These are phyloP conservation scores for Globisporangium acanthophoron DNA, from an alignment of 352 stramenopile species.

Conservation along the genomic window DNA sequence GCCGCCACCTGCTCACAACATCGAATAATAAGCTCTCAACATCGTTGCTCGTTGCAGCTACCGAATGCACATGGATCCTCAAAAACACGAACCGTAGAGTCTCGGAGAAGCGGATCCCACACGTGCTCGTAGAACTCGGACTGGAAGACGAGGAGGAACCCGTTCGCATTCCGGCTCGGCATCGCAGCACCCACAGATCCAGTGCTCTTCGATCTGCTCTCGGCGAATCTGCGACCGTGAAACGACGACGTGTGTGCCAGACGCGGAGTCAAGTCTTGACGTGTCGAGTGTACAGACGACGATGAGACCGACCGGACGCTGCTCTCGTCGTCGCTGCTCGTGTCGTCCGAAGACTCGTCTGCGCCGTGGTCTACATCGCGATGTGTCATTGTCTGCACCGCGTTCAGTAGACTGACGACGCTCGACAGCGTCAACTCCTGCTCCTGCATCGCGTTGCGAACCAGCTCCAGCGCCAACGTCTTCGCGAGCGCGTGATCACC, in stretches of 20 bases:
- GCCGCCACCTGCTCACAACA: conserved; percentile 28
- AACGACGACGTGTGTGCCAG: conserved; percentile 12
- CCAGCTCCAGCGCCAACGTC: conserved; percentile 40
- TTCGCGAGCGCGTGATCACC: conserved; percentile 42
- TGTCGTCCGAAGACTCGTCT: conserved; percentile 28
- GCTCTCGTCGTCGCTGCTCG: conserved; percentile 29
- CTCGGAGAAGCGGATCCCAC: conserved; percentile 41
- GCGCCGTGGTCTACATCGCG: conserved; percentile 26
- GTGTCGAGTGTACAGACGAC: background rate
- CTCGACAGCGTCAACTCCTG: conserved; percentile 29
- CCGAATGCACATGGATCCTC: too few species aligned
- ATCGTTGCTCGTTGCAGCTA: background rate
- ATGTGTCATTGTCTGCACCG: conserved; percentile 39
- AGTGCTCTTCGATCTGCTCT: conserved; percentile 2
- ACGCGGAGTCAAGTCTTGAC: conserved; percentile 4
- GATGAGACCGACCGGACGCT: conserved; percentile 8
- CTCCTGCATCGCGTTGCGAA: conserved; percentile 48
- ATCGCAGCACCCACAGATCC: background rate
- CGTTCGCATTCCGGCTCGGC: conserved; percentile 30
- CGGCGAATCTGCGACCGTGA: conserved; percentile 5
- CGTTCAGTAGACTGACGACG: conserved; percentile 29
- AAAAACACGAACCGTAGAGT: conserved; percentile 25
- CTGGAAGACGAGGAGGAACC: conserved; percentile 45
- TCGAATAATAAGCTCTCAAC: background rate
- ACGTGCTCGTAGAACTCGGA: conserved; percentile 53